Evolutionary conservation across 352 stramenopile species (phyloP), one percentile per base, ranked within the genome.

Genomic region (Thalassiosira hispida): DNA sequence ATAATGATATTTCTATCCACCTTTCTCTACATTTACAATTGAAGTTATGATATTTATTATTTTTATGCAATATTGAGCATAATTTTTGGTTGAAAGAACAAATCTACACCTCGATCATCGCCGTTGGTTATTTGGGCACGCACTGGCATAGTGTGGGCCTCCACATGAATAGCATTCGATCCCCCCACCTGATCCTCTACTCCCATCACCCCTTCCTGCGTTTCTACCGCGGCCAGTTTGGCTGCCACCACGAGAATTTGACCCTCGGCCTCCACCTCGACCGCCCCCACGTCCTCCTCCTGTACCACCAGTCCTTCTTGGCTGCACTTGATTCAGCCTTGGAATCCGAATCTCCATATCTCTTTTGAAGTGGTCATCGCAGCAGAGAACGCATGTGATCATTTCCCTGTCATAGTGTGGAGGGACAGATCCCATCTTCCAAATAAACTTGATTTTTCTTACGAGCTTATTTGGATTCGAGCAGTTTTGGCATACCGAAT

Each of bases 311-410:
- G 71, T 64, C 51, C 56, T 71, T 42, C 64, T 67, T 44, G 66
- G 55, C 38, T 82, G 63, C 0, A 92, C 88, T 82, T 87, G 78
- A 72, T 90, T 87, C 5, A 79, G 52, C 46, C 78, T 68, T 35
- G 89, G 89, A 16, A 94, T 69, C n/a, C 64, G 44, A 40, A 94
- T 88, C 33, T 90, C 25, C 47, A 93, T 74, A 40, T 93, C 86
- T 71, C 73, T 73, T 66, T 79, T 84, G 42, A 94, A 87, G 2
- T 73, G 25, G 20, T 79, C 44, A 79, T 94, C 85, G 65, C 90
- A n/a, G n/a, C n/a, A 94, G 9, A 94, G 67, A 51, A 93, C 46
- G 53, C 90, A 94, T 38, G 74, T 75, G 16, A 67, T 85, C 20
- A 65, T 69, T 67, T 88, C 73, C 0, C 69, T 46, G 33, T 84